phyloP scores from a whole-genome alignment of 2,329 filamentous ascomycete species.

The Aspergillus amoenus region DNA sequence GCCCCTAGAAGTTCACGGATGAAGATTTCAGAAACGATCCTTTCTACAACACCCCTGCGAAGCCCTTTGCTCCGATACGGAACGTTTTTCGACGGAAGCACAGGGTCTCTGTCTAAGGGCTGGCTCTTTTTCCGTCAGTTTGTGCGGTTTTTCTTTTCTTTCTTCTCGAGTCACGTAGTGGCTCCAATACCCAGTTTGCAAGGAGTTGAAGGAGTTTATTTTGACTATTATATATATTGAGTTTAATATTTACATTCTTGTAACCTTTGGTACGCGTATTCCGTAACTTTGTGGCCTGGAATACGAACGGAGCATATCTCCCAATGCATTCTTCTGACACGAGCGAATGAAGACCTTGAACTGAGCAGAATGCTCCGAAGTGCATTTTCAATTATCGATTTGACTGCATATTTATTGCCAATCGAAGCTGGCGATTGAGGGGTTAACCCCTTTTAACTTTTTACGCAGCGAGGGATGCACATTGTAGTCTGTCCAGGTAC shows the following conservation, averaged over 20 bases:
- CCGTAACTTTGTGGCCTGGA: not conserved
- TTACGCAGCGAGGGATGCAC: not conserved
- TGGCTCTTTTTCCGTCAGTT: not conserved
- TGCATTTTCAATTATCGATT: not conserved
- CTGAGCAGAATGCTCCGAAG: too few species aligned
- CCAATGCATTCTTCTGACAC: not conserved
- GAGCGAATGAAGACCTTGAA: not conserved
- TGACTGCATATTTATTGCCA: not conserved
- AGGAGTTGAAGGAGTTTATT: not conserved
- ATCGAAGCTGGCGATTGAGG: not conserved
- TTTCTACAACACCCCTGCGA: conserved; percentile 35
- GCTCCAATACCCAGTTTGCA: not conserved
- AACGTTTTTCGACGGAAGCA: conserved; percentile 29
- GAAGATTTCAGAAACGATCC: conserved; percentile 42
- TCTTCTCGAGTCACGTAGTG: not conserved
- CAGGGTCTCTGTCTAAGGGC: conserved; percentile 11
- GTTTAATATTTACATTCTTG: not conserved
- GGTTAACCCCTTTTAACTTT: not conserved
- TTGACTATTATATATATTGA: not conserved
- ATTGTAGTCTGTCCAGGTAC: not conserved
- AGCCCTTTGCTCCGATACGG: conserved; percentile 29
- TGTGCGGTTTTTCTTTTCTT: not conserved
- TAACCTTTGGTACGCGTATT: too few species aligned
- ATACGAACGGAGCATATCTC: not conserved
- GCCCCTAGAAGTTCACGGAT: conserved; percentile 39